phyloP scores from a whole-genome alignment of 768 basidiomycete genomes.

The Rhodotorula sphaerocarpa region DNA sequence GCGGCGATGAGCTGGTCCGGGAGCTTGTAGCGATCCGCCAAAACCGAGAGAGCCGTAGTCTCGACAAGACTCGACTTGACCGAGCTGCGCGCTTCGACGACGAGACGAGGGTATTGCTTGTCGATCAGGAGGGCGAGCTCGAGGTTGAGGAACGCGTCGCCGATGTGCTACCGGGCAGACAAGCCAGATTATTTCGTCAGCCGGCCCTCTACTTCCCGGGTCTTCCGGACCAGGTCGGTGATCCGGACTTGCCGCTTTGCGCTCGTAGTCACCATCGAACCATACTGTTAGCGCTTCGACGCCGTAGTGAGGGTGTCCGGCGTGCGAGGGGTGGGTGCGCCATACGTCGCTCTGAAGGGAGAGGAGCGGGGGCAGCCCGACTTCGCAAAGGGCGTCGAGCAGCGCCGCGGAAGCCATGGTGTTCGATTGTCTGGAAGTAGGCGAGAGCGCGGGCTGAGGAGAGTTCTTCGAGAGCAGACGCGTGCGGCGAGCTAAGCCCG shows the following conservation, averaged over 20 bases:
- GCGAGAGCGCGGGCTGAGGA: background rate
- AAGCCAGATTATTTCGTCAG: background rate
- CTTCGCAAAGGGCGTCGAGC: too few relatives aligned
- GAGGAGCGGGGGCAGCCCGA: too few relatives aligned
- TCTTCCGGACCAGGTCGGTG: too few relatives aligned
- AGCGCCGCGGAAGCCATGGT: background rate
- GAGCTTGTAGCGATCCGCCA: conserved; percentile 1
- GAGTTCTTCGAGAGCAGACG: too few relatives aligned
- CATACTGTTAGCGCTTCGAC: too few relatives aligned
- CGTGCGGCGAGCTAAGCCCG: too few relatives aligned
- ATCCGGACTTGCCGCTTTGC: too few relatives aligned
- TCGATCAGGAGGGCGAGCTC: conserved; percentile 4
- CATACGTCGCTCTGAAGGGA: too few relatives aligned
- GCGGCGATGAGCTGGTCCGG: conserved; percentile 4
- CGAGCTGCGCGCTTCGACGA: conserved; percentile 1
- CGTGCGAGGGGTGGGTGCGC: too few relatives aligned
- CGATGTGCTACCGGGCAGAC: background rate
- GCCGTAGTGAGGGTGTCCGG: too few relatives aligned
- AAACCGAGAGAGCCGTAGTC: conserved; percentile 10
- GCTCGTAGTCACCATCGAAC: too few relatives aligned
- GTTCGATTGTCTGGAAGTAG: background rate
- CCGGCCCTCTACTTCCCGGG: too few relatives aligned
- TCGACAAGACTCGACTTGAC: conserved; percentile 15
- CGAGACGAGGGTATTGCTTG: conserved; percentile 6
- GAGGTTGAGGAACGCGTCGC: conserved; percentile 13